Conservation (phyloP, 345 rosid species). For the Pseudoturritis turrita region DNA sequence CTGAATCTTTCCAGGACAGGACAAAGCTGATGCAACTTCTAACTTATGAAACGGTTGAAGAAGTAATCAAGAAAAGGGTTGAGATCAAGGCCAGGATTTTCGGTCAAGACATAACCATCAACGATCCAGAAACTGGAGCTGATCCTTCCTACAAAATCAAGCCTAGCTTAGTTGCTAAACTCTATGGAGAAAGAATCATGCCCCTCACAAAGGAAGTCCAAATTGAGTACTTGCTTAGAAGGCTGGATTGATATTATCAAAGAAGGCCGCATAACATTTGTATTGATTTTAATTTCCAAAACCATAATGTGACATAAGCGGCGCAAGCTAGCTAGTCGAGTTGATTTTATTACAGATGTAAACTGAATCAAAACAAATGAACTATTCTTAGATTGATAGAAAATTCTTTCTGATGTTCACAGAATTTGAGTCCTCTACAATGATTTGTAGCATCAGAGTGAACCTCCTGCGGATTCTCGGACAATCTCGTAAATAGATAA, state of each 20-base stretch:
- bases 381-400: not conserved
- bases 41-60: conserved; percentile 51
- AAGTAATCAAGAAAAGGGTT: conserved; percentile 47
- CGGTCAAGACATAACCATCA: conserved; percentile 38
- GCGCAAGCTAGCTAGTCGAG: conserved; percentile 3
- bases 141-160: conserved; percentile 49
- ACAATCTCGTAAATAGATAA: conserved; percentile 71
- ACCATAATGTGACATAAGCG: not conserved
- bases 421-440: not conserved
- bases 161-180: conserved; percentile 51
- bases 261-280: not conserved
- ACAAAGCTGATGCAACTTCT: conserved; percentile 45
- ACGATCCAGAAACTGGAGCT: conserved; percentile 6
- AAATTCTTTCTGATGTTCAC: not conserved
- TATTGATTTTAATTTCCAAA: conserved; percentile 9
- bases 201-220: conserved; percentile 69
- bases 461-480: conserved; percentile 42
- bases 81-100: conserved; percentile 49
- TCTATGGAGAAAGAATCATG: conserved; percentile 62
- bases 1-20: conserved; percentile 41
- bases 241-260: conserved; percentile 41
- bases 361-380: conserved; percentile 10
- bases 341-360: conserved; percentile 24
- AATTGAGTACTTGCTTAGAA: conserved; percentile 56
- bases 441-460: conserved; percentile 19